A percentile compares a stretch with the other conserved stretches of the same genome.
Evolutionary conservation across 2,329 filamentous ascomycete genomes (phyloP).

Genomic region (Zymoseptoria passerinii): DNA sequence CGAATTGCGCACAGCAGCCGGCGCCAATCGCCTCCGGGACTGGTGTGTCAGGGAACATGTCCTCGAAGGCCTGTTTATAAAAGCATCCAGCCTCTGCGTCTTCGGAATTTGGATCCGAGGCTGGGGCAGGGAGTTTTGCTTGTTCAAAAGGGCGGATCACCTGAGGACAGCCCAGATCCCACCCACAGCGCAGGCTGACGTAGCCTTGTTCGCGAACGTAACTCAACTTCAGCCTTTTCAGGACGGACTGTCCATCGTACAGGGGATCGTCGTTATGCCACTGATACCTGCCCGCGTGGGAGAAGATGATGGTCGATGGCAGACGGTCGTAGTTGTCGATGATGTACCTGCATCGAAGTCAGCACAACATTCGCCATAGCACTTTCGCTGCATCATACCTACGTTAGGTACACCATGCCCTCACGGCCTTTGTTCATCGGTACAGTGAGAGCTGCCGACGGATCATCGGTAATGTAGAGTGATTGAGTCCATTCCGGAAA

Average conservation of each 20-base stretch:
- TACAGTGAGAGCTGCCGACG: constrained; percentile 32
- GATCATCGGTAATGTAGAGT: constrained; percentile 38
- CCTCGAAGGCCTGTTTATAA: constrained; percentile 42
- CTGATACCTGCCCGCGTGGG: constrained; percentile 48
- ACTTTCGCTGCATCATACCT: constrained; percentile 9
- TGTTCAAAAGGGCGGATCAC: constrained; percentile 42
- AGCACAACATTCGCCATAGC: constrained; percentile 2
- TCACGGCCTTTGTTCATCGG: constrained; percentile 43
- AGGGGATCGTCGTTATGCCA: constrained; percentile 49
- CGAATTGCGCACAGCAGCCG: constrained; percentile 50
- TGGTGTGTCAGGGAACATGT: constrained; percentile 37
- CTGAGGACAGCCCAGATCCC: constrained; percentile 44
- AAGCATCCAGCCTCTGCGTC: constrained; percentile 41
- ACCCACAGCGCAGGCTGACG: constrained; percentile 47
- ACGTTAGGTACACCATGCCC: constrained; percentile 44
- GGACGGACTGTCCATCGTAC: constrained; percentile 43
- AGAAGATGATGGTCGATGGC: constrained; percentile 48
- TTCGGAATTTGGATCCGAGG: constrained; percentile 15
- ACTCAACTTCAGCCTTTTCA: constrained; percentile 41
- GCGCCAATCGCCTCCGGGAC: constrained; percentile 41
- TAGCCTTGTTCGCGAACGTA: constrained; percentile 45
- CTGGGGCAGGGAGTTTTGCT: constrained; percentile 21
- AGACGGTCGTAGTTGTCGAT: constrained; percentile 52
- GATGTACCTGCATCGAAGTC: constrained; percentile 29
- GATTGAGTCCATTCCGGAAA: constrained; percentile 34